These are phyloP conservation scores for Ambrosia artemisiifolia DNA, from an alignment of 129 eudicot genomes.

Conservation along the genomic window DNA sequence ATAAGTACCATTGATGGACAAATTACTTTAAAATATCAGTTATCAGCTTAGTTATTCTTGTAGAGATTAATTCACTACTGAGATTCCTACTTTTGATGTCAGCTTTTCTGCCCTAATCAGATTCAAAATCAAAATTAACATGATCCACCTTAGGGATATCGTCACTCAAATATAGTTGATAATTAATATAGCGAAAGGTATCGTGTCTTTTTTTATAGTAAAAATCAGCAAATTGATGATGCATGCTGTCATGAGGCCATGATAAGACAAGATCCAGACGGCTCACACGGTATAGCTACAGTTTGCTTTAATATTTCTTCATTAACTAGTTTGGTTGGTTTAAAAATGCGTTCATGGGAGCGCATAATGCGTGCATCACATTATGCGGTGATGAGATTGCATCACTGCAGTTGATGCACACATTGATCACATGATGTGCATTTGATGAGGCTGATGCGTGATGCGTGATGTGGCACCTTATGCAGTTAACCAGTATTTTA, in stretches of 20 bases:
- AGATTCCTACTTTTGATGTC: neutral
- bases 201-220: no score
- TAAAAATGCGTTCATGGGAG: no score
- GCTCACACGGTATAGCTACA: neutral
- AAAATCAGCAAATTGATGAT: neutral
- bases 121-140: neutral
- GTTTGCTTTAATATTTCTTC: neutral
- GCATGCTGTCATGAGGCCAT: constrained; percentile 7
- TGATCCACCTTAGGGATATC: neutral
- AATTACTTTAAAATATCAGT: neutral
- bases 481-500: no score
- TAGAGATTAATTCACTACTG: neutral
- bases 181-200: no score
- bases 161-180: no score
- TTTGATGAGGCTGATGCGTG: no score
- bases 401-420: no score
- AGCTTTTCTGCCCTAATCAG: neutral
- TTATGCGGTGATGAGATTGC: no score
- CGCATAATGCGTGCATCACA: no score
- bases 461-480: no score
- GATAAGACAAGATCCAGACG: constrained; percentile 19
- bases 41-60: neutral
- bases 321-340: neutral
- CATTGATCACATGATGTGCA: no score
- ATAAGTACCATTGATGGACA: neutral